Percentiles rank a stretch among this genome's conserved stretches.
Evolutionary conservation across 306 rosid species (phyloP).

Genomic region (Gastrolobium villosum): DNA sequence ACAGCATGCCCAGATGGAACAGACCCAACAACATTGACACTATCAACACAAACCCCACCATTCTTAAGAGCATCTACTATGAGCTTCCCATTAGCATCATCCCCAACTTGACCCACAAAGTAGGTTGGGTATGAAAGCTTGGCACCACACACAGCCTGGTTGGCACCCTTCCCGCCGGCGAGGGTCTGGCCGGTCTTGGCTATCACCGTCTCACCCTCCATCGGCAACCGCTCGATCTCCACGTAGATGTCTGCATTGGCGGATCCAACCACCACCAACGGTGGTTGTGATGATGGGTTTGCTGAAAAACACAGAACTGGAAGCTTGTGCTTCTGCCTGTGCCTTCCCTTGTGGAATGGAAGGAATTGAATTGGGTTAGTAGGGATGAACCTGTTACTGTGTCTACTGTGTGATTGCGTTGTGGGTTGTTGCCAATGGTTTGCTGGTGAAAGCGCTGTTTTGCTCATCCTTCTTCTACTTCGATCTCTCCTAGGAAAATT

Average conservation of each 20-base stretch:
- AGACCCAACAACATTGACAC: conserved; percentile 47
- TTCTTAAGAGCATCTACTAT: conserved; percentile 61
- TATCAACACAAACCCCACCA: conserved; percentile 70
- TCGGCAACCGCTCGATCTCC: conserved; percentile 78
- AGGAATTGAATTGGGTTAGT: conserved; percentile 51
- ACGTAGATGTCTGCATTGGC: conserved; percentile 92
- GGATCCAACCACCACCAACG: conserved; percentile 87
- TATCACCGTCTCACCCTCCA: conserved; percentile 76
- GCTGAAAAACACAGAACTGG: conserved; percentile 53
- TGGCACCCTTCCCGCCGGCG: conserved; percentile 91
- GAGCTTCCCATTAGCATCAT: conserved; percentile 79
- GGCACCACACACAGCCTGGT: conserved; percentile 86
- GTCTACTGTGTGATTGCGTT: conserved; percentile 5
- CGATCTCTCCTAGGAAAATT: background rate
- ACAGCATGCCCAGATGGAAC: conserved; percentile 86
- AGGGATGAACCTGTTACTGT: background rate
- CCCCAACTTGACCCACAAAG: conserved; percentile 86
- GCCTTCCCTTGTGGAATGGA: conserved; percentile 47
- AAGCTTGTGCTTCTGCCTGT: conserved; percentile 44
- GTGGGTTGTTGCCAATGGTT: conserved; percentile 44
- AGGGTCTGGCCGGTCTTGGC: conserved; percentile 79
- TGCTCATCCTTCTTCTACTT: conserved; percentile 44
- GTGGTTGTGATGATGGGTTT: conserved; percentile 55
- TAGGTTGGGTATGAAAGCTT: conserved; percentile 80
- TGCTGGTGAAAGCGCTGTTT: conserved; percentile 54